Evolutionary conservation across 148 eudicot genomes (phyloP), one percentile per base, ranked within the genome.

Genomic region (Agrostemma githago): DNA sequence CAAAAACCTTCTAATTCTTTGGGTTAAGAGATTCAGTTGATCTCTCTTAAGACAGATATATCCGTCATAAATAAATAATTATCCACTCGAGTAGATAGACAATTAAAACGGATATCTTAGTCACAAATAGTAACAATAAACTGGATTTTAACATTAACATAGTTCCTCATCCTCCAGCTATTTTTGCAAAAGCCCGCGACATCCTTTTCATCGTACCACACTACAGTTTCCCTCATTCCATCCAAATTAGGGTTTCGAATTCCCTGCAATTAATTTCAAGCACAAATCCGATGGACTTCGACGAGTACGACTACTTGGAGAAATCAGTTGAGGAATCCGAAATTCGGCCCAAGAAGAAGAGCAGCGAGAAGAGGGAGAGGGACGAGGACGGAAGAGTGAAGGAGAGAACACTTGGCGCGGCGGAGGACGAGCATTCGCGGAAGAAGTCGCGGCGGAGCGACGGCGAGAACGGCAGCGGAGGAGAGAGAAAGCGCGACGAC

Each of bases 261-360:
- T 26, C 44, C 37, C 8, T 12, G 4, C 12, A 71, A 42, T 62
- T 37, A n/a, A 9, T 7, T 38, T 5, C 5, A 2, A 12, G n/a
- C 39, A 26, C 10, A 58, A 72, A 69, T 67, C 21, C 57, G 70
- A 93, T 87, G 92, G 96, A 91, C 42, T 91, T 94, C 87, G 98
- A 94, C 86, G 98, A 94, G 89, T 94, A 94, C 81, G 97, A 94
- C 54, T 91, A 94, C 64, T 74, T 94, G 63, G 98, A 91, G 87
- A 91, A 91, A 43, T 76, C 94, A 16, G 93, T 85, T 39, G 93
- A 88, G 26, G 92, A 83, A 20, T 66, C 83, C 0, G 84, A 81
- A 37, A 44, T 70, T 56, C 69, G 76, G 57, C 73, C 85, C 40
- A 84, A 79, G 84, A 80, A 77, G 77, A 71, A 70, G 19, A 73